A percentile compares a stretch with the other conserved stretches of the same genome.
These are phyloP conservation scores for Ceriops tagal DNA, from an alignment of 345 rosid species.

Conservation along the genomic window DNA sequence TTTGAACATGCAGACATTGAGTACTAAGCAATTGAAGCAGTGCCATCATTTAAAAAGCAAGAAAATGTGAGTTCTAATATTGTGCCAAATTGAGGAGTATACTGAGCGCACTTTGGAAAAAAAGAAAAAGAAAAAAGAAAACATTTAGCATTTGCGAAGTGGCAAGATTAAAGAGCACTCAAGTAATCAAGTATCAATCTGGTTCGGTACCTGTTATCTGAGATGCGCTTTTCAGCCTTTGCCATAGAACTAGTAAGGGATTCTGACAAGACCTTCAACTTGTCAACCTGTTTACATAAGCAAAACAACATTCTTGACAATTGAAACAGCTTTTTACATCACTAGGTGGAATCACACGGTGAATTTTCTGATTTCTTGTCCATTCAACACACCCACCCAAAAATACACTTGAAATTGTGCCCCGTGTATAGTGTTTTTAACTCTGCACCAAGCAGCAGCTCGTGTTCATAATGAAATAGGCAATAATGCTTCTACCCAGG, in stretches of 20 bases:
- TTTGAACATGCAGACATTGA: too few relatives aligned
- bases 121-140: too few relatives aligned
- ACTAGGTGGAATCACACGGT: neutral
- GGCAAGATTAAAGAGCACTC: neutral
- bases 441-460: neutral
- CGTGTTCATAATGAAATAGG: neutral
- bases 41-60: too few relatives aligned
- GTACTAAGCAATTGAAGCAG: too few relatives aligned
- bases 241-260: slow-evolving; percentile 72
- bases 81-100: too few relatives aligned
- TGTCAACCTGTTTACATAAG: slow-evolving; percentile 61
- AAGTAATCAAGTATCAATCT: neutral
- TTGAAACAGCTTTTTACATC: slow-evolving; percentile 1
- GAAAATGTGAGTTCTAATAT: too few relatives aligned
- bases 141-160: neutral
- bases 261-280: slow-evolving; percentile 84
- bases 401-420: neutral
- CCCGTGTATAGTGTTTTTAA: neutral
- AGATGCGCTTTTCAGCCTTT: slow-evolving; percentile 86
- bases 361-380: too few relatives aligned
- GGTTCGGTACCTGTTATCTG: slow-evolving; percentile 64
- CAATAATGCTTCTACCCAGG: slow-evolving; percentile 8
- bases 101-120: too few relatives aligned
- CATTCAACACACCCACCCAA: neutral
- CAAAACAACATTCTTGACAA: slow-evolving; percentile 11